Conservation (phyloP, 1,284 basidiomycete species). For the Trametes hirsuta region DNA sequence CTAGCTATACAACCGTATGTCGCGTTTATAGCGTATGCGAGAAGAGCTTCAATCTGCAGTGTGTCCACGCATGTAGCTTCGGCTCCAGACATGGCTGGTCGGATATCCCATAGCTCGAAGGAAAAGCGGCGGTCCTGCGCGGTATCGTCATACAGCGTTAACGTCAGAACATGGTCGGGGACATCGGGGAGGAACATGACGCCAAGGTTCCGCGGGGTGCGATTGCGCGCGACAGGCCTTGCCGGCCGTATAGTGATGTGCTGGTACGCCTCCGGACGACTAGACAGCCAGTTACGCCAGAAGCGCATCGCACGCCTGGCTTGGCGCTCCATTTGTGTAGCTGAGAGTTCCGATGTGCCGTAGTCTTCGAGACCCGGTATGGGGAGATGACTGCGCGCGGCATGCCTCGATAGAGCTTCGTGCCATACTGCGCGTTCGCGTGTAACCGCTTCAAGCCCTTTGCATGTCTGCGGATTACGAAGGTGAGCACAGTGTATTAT, state of each 20-base stretch:
- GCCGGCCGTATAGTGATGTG: conserved; percentile 32
- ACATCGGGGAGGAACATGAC: conserved; percentile 49
- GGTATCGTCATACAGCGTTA: conserved; percentile 37
- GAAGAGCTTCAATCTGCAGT: conserved; percentile 16
- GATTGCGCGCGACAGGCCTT: conserved; percentile 24
- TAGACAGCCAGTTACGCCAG: conserved; percentile 51
- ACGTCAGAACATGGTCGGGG: conserved; percentile 46
- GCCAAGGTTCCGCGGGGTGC: conserved; percentile 38
- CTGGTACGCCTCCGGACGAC: conserved; percentile 39
- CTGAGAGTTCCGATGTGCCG: conserved; percentile 38
- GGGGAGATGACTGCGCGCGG: conserved; percentile 50
- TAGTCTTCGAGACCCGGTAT: conserved; percentile 41
- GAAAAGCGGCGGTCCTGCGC: conserved; percentile 33
- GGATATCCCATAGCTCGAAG: conserved; percentile 58
- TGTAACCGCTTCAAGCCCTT: conserved; percentile 44
- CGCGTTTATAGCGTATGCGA: conserved; percentile 26
- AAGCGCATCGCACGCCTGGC: conserved; percentile 43
- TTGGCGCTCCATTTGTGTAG: conserved; percentile 47
- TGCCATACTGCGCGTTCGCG: conserved; percentile 55
- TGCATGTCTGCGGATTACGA: conserved; percentile 47
- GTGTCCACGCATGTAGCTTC: conserved; percentile 19
- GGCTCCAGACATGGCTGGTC: neutral
- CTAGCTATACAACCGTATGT: conserved; percentile 9
- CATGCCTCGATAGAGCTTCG: conserved; percentile 43
- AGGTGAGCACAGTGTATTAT: neutral